Conservation (phyloP, 352 stramenopile genomes). For the Globisporangium parvum region DNA sequence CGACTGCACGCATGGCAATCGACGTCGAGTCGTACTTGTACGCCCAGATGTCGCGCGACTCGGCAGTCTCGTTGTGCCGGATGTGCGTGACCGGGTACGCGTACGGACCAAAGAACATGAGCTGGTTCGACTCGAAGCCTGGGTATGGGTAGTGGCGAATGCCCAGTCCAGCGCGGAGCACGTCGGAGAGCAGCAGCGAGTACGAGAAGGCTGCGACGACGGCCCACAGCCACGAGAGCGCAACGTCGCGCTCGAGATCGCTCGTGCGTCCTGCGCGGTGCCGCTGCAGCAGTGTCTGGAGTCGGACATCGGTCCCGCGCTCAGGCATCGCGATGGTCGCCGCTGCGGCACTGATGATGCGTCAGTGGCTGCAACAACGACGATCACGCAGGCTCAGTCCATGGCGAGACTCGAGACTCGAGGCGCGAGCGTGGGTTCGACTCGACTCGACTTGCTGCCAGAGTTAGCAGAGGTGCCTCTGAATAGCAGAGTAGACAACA, state of each 20-base stretch:
- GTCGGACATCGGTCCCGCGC: too few relatives aligned
- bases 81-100: conserved; percentile 2
- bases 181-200: conserved; percentile 13
- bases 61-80: background rate
- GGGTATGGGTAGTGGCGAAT: background rate
- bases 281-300: background rate
- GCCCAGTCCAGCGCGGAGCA: background rate
- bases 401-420: too few relatives aligned
- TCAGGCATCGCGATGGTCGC: too few relatives aligned
- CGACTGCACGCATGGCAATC: conserved; percentile 1
- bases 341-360: too few relatives aligned
- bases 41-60: background rate
- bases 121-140: background rate
- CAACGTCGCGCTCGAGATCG: background rate
- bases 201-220: conserved; percentile 12
- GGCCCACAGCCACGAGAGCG: conserved; percentile 1
- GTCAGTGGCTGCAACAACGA: too few relatives aligned
- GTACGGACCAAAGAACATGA: conserved; percentile 5
- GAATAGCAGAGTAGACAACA: too few relatives aligned
- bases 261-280: background rate
- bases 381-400: too few relatives aligned
- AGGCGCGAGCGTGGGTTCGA: too few relatives aligned
- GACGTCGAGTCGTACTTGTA: conserved; percentile 15
- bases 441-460: too few relatives aligned
- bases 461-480: too few relatives aligned